These are phyloP conservation scores for Euptelea pleiosperma DNA, from an alignment of 164 flowering plant species.

Conservation along the genomic window DNA sequence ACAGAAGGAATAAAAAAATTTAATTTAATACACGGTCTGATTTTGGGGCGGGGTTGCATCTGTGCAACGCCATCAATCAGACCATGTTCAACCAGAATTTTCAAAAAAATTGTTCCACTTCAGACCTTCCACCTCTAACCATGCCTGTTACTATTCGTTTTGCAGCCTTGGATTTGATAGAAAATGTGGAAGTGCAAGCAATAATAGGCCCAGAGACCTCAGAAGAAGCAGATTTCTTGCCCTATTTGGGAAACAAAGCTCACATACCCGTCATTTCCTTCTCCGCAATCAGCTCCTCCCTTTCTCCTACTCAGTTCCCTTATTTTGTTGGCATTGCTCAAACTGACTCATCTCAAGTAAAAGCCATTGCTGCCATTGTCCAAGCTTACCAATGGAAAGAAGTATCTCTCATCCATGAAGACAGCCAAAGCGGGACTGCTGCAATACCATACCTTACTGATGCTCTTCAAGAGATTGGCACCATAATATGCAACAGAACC, in stretches of 20 bases:
- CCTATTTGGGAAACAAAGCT: constrained; percentile 9
- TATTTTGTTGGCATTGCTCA: not conserved
- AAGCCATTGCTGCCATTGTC: not conserved
- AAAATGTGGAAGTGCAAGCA: not conserved
- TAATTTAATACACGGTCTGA: too few relatives aligned
- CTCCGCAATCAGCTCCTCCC: constrained; percentile 5
- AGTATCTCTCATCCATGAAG: constrained; percentile 11
- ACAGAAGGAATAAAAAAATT: too few relatives aligned
- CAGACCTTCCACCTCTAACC: too few relatives aligned
- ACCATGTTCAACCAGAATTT: too few relatives aligned
- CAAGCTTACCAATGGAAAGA: constrained; percentile 4
- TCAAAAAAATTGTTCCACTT: too few relatives aligned
- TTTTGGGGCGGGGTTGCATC: too few relatives aligned
- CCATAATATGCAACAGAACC: not conserved
- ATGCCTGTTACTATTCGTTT: too few relatives aligned
- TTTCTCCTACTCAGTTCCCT: constrained; percentile 1
- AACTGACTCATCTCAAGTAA: not conserved
- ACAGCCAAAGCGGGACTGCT: constrained; percentile 9
- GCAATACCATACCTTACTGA: constrained; percentile 9
- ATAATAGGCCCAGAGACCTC: constrained; percentile 6
- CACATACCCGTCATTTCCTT: constrained; percentile 12
- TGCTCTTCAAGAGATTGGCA: constrained; percentile 5
- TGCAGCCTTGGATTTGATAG: not conserved
- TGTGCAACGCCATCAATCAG: too few relatives aligned
- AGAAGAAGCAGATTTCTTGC: not conserved